Evolutionary conservation across 805 yeast genomes (phyloP), one percentile per base, ranked within the genome.

Genomic region (Wickerhamomyces pijperi): DNA sequence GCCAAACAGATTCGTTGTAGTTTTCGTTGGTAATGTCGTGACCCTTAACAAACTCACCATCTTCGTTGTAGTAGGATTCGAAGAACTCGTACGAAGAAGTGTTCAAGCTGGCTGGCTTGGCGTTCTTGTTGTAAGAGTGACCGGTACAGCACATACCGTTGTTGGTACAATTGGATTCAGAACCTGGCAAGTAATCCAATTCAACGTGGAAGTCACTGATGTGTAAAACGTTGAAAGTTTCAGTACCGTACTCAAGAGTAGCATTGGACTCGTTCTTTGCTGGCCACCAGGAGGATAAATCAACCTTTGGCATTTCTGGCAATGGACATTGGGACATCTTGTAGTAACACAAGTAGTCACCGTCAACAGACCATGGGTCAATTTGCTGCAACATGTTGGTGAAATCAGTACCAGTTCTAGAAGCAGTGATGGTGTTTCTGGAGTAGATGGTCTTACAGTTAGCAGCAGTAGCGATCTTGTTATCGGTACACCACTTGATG

Each of bases 141-240:
- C 75, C 69, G 19, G 76, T 65, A 54, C 88, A 80, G 54, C 88
- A 80, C 69, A 77, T 65, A 21, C 63, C 60, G 35, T 39, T 42
- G 21, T 55, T 55, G 5, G 77, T 56, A 54, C 81, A 74, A 49
- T 76, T 74, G n/a, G 70, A 71, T 53, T 76, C 82, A 4, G 70
- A 54, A 25, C 79, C 81, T 12, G 72, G 58, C 18, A 63, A 54
- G 54, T 71, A 76, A 45, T 73, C 72, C 40, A 71, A 55, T 51
- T 78, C 74, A 36, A 76, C 56, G 55, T 80, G 86, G 56, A 79
- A 74, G 51, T 80, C 87, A 16, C 80, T 69, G 25, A 80, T 49
- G 47, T 80, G 88, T 43, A 80, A 60, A 4, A 77, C 85, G 42
- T 76, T 73, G 56, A 78, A 73, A 2, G 66, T 61, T 41, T 67